A percentile compares a stretch with the other conserved stretches of the same genome.
These are phyloP conservation scores for Oidium heveae DNA, from an alignment of 2,329 filamentous ascomycete genomes.

Conservation along the genomic window DNA sequence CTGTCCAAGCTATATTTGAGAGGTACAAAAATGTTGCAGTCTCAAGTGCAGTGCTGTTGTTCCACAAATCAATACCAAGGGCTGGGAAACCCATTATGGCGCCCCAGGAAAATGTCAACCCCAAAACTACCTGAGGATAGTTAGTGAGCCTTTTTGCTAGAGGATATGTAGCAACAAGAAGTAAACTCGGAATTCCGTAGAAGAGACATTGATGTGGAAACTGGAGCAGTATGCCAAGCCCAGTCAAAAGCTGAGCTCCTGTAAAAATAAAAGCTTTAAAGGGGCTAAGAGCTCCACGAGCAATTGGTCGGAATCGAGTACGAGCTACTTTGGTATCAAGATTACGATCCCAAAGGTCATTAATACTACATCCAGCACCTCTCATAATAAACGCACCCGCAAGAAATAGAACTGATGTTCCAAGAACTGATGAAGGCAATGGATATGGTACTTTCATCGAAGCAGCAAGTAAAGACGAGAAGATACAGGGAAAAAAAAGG, in stretches of 20 bases:
- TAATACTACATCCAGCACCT: conserved; percentile 68
- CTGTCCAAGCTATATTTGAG: conserved; percentile 65
- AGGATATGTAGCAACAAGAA: conserved; percentile 53
- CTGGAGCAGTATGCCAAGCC: conserved; percentile 49
- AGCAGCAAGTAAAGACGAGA: conserved; percentile 59
- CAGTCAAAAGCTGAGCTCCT: conserved; percentile 45
- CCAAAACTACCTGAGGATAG: conserved; percentile 65
- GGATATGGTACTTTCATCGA: conserved; percentile 38
- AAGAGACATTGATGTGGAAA: conserved; percentile 50
- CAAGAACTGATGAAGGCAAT: conserved; percentile 31
- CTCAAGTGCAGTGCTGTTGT: conserved; percentile 32
- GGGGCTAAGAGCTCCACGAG: conserved; percentile 50
- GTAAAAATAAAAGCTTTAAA: conserved; percentile 50
- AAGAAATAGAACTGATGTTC: conserved; percentile 45
- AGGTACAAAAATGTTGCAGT: conserved; percentile 47
- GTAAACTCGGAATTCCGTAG: conserved; percentile 51
- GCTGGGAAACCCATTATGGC: conserved; percentile 73
- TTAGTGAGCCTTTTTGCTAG: conserved; percentile 68
- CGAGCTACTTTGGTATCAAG: conserved; percentile 59
- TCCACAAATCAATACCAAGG: conserved; percentile 49
- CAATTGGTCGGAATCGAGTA: conserved; percentile 56
- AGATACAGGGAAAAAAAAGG: conserved; percentile 64
- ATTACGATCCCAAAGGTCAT: conserved; percentile 75
- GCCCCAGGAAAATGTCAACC: conserved; percentile 72
- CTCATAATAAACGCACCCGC: conserved; percentile 64